Conservation (phyloP, 768 basidiomycete genomes). For the Mycena pura region DNA sequence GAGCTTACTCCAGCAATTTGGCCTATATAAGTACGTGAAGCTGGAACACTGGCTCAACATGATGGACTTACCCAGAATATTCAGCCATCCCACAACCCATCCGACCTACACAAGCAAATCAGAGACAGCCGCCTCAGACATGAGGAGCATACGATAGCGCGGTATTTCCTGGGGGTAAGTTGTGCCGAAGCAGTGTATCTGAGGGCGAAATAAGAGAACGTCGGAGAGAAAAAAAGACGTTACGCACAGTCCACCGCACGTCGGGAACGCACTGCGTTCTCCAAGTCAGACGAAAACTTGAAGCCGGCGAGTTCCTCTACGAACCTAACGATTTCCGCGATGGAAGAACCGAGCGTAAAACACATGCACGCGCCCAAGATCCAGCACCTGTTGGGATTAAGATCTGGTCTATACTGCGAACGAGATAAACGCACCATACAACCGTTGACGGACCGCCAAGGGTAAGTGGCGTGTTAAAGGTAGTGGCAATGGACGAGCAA, state of each 20-base stretch:
- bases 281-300: background rate
- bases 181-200: conserved; percentile 87
- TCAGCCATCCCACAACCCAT: conserved; percentile 85
- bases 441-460: conserved; percentile 76
- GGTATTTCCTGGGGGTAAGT: conserved; percentile 66
- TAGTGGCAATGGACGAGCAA: conserved; percentile 79
- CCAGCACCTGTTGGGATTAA: conserved; percentile 75
- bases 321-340: conserved; percentile 74
- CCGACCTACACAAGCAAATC: conserved; percentile 54
- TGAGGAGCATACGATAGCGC: conserved; percentile 57
- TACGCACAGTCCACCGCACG: conserved; percentile 72
- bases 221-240: background rate
- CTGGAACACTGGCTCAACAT: background rate
- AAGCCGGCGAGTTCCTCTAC: background rate
- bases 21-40: conserved; percentile 41
- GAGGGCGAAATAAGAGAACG: background rate
- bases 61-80: conserved; percentile 65
- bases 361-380: conserved; percentile 76
- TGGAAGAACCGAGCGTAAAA: conserved; percentile 74
- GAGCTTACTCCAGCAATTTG: conserved; percentile 88
- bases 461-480: conserved; percentile 76
- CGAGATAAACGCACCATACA: conserved; percentile 4
- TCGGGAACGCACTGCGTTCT: conserved; percentile 59
- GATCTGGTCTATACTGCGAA: background rate
- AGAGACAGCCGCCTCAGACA: background rate